Conservation (phyloP, 352 stramenopile genomes). For the Albugo candida region DNA sequence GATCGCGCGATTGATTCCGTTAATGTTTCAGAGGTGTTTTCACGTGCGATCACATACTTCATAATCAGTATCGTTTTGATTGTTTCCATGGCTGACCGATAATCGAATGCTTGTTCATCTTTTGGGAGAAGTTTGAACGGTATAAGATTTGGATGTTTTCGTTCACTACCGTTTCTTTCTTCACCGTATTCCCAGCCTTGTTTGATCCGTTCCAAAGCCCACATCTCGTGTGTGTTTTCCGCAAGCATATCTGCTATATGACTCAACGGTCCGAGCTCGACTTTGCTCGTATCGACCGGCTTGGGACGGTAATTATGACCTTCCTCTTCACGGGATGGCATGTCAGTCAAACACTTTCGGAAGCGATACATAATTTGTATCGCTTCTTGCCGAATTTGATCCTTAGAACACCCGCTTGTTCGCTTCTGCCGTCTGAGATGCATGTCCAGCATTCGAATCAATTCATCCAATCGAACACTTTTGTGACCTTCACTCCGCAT, state of each 20-base stretch:
- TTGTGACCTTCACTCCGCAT: constrained; percentile 44
- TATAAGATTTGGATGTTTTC: constrained; percentile 64
- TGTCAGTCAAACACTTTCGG: constrained; percentile 73
- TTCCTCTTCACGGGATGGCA: constrained; percentile 77
- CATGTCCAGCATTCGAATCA: constrained; percentile 68
- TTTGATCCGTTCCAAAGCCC: constrained; percentile 63
- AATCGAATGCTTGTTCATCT: constrained; percentile 70
- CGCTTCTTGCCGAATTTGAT: constrained; percentile 49
- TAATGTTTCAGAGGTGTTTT: constrained; percentile 22
- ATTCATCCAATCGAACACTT: constrained; percentile 68
- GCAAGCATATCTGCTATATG: constrained; percentile 56
- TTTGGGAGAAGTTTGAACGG: constrained; percentile 61
- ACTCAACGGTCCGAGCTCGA: constrained; percentile 55
- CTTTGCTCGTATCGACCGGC: constrained; percentile 49
- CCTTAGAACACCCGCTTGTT: constrained; percentile 40
- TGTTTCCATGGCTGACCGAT: constrained; percentile 72
- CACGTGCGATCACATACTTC: constrained; percentile 63
- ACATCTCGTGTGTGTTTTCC: constrained; percentile 78
- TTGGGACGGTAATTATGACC: constrained; percentile 76
- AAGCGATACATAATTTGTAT: constrained; percentile 80
- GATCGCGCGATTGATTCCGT: constrained; percentile 35
- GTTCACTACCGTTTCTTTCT: constrained; percentile 46
- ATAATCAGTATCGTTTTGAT: constrained; percentile 79
- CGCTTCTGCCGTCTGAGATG: constrained; percentile 65
- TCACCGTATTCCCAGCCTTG: constrained; percentile 64